Evolutionary conservation across 176 grass and related monocot species (phyloP), one percentile per base, ranked within the genome.

Genomic region (Olyra latifolia): DNA sequence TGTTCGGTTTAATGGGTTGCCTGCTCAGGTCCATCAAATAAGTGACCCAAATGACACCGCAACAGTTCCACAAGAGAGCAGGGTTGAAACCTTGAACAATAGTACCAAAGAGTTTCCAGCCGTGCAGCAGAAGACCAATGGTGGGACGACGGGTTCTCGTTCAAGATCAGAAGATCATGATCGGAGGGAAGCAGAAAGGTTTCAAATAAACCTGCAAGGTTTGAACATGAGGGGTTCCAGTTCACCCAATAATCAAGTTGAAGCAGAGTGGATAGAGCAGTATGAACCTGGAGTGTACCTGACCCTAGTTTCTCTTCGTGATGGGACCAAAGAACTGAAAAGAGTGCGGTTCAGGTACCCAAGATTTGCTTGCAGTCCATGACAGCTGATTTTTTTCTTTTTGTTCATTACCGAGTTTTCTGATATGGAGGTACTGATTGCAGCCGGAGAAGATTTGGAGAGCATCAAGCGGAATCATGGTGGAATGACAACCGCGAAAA

Each of bases 261-360:
- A 99, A 77, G 84, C 92, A 6, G 96, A 99, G 77, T 99, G 96
- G 93, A 91, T 95, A 57, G 96, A 95, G 58, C 96, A 99, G 79
- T 99, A 89, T 29, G 96, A 99, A 38, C 92, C 93, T 15, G 96
- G 96, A 39, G 96, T 99, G 10, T 99, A 99, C 80, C 64, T 99
- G 39, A 99, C 96, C 15, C 79, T 99, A 19, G 81, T 91, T 47
- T 72, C 96, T 32, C 84, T 99, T 39, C 72, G 49, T 39, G 96
- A 99, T 86, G 96, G 96, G 70, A 91, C 82, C 25, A 99, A 89
- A 80, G 96, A 99, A 52, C 79, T 99, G 64, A 99, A 95, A 84
- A 78, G 96, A 48, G 96, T 99, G 30, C 90, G 96, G 75, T 99
- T 99, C 90, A 99, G 96, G 96, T 95, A 85, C 29, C 2, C 23